Evolutionary conservation across 768 basidiomycete genomes (phyloP).

Genomic region (Lactifluus subvellereus): DNA sequence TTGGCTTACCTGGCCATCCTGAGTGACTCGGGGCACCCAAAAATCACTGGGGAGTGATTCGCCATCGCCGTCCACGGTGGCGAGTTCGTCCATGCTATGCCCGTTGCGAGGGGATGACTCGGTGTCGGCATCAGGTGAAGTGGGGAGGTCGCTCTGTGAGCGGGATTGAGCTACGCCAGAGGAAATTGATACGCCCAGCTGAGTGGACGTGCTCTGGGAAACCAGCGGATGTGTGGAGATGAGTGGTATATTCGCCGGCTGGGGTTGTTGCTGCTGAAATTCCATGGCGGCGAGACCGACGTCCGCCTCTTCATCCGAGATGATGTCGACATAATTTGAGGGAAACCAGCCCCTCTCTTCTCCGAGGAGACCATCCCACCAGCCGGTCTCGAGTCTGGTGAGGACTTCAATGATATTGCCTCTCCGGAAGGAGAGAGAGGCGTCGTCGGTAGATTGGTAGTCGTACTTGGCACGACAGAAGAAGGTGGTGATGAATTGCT

Average conservation of each 20-base stretch:
- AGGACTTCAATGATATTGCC: slow-evolving; percentile 94
- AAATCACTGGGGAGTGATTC: slow-evolving; percentile 57
- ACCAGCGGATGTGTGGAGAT: slow-evolving; percentile 18
- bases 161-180: slow-evolving; percentile 19
- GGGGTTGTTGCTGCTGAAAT: slow-evolving; percentile 16
- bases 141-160: slow-evolving; percentile 41
- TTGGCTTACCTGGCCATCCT: slow-evolving; percentile 69
- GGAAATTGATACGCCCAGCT: slow-evolving; percentile 38
- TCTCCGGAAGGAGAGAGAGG: slow-evolving; percentile 80
- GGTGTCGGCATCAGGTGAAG: slow-evolving; percentile 52
- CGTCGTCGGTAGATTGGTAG: slow-evolving; percentile 81
- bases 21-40: slow-evolving; percentile 86
- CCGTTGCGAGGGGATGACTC: slow-evolving; percentile 30
- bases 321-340: slow-evolving; percentile 82
- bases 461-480: slow-evolving; percentile 93
- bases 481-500: slow-evolving; percentile 59
- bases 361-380: slow-evolving; percentile 95
- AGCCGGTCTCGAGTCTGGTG: slow-evolving; percentile 85
- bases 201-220: slow-evolving; percentile 28
- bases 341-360: slow-evolving; percentile 97
- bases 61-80: slow-evolving; percentile 27
- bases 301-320: slow-evolving; percentile 80
- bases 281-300: slow-evolving; percentile 51
- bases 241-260: slow-evolving; percentile 1
- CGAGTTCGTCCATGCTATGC: slow-evolving; percentile 33